Conservation (phyloP, 2,329 filamentous ascomycete genomes). For the Colletotrichum shisoi region DNA sequence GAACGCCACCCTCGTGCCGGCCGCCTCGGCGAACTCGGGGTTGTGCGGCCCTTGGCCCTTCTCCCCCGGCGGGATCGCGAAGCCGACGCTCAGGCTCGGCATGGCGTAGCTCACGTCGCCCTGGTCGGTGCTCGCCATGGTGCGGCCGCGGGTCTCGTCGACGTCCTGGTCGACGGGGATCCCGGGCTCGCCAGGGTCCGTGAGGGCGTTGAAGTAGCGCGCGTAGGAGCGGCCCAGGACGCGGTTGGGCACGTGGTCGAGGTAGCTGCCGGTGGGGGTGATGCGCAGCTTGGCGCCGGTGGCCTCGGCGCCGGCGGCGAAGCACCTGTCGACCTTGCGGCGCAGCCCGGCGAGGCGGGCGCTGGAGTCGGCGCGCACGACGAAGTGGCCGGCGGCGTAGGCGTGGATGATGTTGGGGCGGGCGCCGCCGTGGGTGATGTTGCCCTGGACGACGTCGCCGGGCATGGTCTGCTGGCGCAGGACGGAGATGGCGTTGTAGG, state of each 20-base stretch:
- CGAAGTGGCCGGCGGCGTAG: conserved; percentile 51
- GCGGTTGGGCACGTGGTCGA: conserved; percentile 63
- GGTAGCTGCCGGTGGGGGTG: conserved; percentile 55
- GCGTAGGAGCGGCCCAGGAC: conserved; percentile 57
- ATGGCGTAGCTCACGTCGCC: conserved; percentile 66
- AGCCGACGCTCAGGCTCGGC: conserved; percentile 62
- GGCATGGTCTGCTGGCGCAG: conserved; percentile 65
- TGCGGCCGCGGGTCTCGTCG: conserved; percentile 53
- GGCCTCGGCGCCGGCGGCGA: conserved; percentile 51
- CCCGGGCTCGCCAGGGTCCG: conserved; percentile 40
- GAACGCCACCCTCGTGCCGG: conserved; percentile 41
- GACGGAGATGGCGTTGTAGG: conserved; percentile 58
- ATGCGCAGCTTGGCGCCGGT: conserved; percentile 59
- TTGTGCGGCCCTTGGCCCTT: conserved; percentile 40
- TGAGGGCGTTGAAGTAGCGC: conserved; percentile 55
- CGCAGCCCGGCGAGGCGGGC: conserved; percentile 51
- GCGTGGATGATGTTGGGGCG: conserved; percentile 66
- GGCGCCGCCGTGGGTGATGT: conserved; percentile 62
- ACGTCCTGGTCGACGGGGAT: conserved; percentile 51
- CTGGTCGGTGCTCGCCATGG: conserved; percentile 66
- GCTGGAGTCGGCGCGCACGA: conserved; percentile 43
- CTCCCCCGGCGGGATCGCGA: conserved; percentile 56
- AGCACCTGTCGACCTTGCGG: conserved; percentile 54
- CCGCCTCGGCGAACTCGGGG: conserved; percentile 42
- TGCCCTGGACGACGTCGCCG: conserved; percentile 59